A percentile compares a stretch with the other conserved stretches of the same genome.
Conservation (phyloP, 371 early-diverging fungal genomes). For the Rozella allomycis region DNA sequence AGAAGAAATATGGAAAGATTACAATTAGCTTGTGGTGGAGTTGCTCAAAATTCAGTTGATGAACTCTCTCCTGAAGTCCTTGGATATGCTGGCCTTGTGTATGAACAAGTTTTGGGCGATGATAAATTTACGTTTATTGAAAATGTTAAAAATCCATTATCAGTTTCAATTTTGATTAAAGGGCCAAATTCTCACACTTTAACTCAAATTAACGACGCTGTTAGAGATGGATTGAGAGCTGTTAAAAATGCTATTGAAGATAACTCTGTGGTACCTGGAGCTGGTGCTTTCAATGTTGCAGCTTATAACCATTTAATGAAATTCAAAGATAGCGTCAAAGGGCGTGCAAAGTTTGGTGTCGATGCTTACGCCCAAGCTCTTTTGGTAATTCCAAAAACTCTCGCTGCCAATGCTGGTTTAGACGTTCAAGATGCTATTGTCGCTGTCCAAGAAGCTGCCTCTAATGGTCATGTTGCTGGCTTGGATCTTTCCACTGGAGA, state of each 20-base stretch:
- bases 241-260: conserved; percentile 95
- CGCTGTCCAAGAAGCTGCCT: conserved; percentile 70
- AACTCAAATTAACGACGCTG: conserved; percentile 86
- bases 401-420: conserved; percentile 87
- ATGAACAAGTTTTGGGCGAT: conserved; percentile 93
- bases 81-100: conserved; percentile 84
- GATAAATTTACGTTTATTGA: conserved; percentile 99
- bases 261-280: conserved; percentile 76
- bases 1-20: conserved; percentile 98
- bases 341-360: conserved; percentile 84
- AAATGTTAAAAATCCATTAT: conserved; percentile 77
- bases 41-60: conserved; percentile 90
- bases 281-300: conserved; percentile 86
- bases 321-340: conserved; percentile 74
- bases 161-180: conserved; percentile 91
- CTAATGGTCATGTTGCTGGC: conserved; percentile 73
- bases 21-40: conserved; percentile 90
- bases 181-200: conserved; percentile 88
- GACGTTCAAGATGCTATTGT: conserved; percentile 93
- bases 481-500: conserved; percentile 85
- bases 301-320: conserved; percentile 52
- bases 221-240: conserved; percentile 93
- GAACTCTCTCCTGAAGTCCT: conserved; percentile 70
- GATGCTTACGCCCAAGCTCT: conserved; percentile 91
- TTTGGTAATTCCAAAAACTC: conserved; percentile 83